Percentiles rank a stretch among this genome's conserved stretches.
Evolutionary conservation across 1,284 basidiomycete species (phyloP).

Genomic region (Inonotus obliquus): DNA sequence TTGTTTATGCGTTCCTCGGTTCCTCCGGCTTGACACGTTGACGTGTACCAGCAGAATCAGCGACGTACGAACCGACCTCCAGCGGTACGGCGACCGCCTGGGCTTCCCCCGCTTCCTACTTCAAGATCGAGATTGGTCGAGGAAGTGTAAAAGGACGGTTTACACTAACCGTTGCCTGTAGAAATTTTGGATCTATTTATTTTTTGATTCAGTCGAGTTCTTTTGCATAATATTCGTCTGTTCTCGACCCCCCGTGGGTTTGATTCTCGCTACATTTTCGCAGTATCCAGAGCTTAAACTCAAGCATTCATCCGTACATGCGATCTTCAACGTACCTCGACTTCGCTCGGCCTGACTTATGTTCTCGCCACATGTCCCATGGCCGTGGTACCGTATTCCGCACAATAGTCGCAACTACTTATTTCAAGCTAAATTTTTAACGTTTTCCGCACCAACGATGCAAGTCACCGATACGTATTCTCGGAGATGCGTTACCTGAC

Average conservation of each 20-base stretch:
- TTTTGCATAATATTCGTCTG: neutral
- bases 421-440: neutral
- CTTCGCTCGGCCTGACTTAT: neutral
- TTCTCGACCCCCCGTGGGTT: neutral
- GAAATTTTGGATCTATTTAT: neutral
- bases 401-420: neutral
- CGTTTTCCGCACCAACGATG: too few relatives aligned
- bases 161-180: neutral
- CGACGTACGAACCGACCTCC: slow-evolving; percentile 6
- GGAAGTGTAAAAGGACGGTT: slow-evolving; percentile 3
- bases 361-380: neutral
- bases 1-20: neutral
- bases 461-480: too few relatives aligned
- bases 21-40: neutral
- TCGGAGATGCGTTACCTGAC: too few relatives aligned
- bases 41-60: neutral
- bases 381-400: neutral
- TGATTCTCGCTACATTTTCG: neutral
- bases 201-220: neutral
- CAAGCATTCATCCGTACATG: neutral
- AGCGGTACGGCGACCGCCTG: slow-evolving; percentile 8
- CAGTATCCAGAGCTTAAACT: neutral
- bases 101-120: slow-evolving; percentile 9
- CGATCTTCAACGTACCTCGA: neutral
- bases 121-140: slow-evolving; percentile 12